Evolutionary conservation across 257 asterid species (phyloP).

Genomic region (Solanum bukasovii): DNA sequence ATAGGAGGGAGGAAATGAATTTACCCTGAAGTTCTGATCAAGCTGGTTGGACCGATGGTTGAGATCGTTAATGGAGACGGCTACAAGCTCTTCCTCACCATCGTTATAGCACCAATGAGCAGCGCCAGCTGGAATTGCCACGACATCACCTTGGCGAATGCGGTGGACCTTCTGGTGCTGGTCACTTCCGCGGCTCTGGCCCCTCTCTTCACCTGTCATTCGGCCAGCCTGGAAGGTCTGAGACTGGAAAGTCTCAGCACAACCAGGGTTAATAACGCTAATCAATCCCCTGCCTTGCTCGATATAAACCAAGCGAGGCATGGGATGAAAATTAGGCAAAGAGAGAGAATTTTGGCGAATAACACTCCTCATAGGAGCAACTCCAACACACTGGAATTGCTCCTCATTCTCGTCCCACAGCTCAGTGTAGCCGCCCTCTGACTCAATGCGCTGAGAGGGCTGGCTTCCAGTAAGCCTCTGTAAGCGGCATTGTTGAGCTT

Average conservation of each 20-base stretch:
- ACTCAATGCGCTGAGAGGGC: conserved; percentile 29
- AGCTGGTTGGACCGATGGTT: conserved; percentile 63
- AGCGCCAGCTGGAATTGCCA: conserved; percentile 55
- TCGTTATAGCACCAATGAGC: conserved; percentile 68
- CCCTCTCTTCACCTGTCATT: neutral
- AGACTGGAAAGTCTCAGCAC: conserved; percentile 46
- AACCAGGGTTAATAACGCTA: conserved; percentile 50
- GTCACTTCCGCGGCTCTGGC: conserved; percentile 10
- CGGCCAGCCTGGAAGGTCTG: neutral
- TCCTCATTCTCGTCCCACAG: conserved; percentile 41
- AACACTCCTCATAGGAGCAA: conserved; percentile 30
- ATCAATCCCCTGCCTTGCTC: conserved; percentile 47
- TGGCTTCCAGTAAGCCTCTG: conserved; percentile 26
- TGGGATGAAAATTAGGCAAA: conserved; percentile 55
- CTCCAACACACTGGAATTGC: conserved; percentile 71
- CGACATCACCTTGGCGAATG: conserved; percentile 44
- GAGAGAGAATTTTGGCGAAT: conserved; percentile 43
- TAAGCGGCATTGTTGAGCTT: conserved; percentile 59
- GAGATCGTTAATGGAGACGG: conserved; percentile 54
- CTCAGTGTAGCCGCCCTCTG: conserved; percentile 57
- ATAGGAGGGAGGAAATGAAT: neutral
- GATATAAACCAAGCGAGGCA: conserved; percentile 54
- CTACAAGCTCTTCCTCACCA: conserved; percentile 41
- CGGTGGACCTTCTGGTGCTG: conserved; percentile 58
- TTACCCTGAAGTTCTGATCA: conserved; percentile 57